Percentiles rank a stretch among this genome's conserved stretches.
Evolutionary conservation across 345 rosid species (phyloP).

Genomic region (Carallia pectinifolia): DNA sequence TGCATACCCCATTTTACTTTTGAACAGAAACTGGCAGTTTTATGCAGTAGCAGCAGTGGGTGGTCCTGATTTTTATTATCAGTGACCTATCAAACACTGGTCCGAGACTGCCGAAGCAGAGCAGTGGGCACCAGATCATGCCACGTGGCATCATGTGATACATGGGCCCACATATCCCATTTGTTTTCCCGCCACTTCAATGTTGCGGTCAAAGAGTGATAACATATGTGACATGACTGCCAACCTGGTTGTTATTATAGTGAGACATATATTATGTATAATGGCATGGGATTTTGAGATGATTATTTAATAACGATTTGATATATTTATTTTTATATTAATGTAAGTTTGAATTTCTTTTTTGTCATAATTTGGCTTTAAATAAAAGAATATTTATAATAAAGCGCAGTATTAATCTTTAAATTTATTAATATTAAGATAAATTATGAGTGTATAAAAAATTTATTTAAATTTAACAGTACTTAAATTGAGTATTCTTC

Average conservation of each 20-base stretch:
- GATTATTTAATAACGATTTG: no score
- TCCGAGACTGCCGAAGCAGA: background rate
- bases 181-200: background rate
- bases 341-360: no score
- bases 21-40: background rate
- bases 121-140: background rate
- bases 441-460: background rate
- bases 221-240: background rate
- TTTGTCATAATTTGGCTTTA: no score
- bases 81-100: background rate
- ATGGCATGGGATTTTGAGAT: no score
- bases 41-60: background rate
- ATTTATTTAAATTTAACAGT: background rate
- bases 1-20: background rate
- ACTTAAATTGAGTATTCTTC: no score
- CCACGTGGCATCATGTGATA: conserved; percentile 6
- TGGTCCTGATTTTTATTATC: background rate
- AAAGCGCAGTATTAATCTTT: no score
- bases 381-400: no score
- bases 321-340: no score
- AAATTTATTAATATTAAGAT: no score
- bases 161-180: background rate
- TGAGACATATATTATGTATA: no score
- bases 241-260: background rate
- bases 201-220: background rate